phyloP scores from a whole-genome alignment of 1,284 basidiomycete species.

The Trametes hirsuta region DNA sequence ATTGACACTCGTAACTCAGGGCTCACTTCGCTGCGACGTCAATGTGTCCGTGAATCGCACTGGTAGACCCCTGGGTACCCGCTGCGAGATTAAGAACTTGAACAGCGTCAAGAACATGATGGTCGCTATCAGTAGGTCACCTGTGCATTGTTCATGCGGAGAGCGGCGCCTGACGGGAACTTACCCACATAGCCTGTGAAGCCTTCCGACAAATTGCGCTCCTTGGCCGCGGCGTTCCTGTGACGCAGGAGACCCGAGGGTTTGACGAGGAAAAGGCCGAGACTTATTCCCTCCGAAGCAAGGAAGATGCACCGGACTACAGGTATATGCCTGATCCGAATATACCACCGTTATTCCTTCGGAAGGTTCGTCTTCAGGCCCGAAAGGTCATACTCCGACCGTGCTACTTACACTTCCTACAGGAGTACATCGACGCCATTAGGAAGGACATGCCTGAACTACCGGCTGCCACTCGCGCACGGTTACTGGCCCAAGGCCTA shows the following conservation, averaged over 20 bases:
- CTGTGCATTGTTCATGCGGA: background rate
- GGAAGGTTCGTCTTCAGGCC: slow-evolving; percentile 44
- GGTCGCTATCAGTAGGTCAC: slow-evolving; percentile 79
- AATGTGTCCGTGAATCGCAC: slow-evolving; percentile 87
- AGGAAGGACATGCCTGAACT: slow-evolving; percentile 75
- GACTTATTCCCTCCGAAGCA: slow-evolving; percentile 84
- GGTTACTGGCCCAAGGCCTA: slow-evolving; percentile 61
- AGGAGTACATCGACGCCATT: slow-evolving; percentile 67
- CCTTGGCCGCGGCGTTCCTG: slow-evolving; percentile 48
- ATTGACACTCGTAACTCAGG: slow-evolving; percentile 49
- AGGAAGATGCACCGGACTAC: slow-evolving; percentile 96
- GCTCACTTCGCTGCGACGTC: slow-evolving; percentile 92
- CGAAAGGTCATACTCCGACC: background rate
- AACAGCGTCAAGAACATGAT: slow-evolving; percentile 90
- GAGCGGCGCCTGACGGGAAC: slow-evolving; percentile 4
- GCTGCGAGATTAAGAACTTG: slow-evolving; percentile 98
- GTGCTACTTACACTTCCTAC: slow-evolving; percentile 4
- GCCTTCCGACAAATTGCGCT: slow-evolving; percentile 71
- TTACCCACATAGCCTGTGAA: slow-evolving; percentile 56
- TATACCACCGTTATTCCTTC: slow-evolving; percentile 77
- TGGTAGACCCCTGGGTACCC: slow-evolving; percentile 73
- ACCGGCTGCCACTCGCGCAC: slow-evolving; percentile 65
- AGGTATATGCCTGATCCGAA: slow-evolving; percentile 99
- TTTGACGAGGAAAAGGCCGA: slow-evolving; percentile 84
- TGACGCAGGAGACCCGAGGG: slow-evolving; percentile 89